Evolutionary conservation across 192 early-diverging fungal genomes (phyloP), one percentile per base, ranked within the genome.

Genomic region (Coemansia sp.): DNA sequence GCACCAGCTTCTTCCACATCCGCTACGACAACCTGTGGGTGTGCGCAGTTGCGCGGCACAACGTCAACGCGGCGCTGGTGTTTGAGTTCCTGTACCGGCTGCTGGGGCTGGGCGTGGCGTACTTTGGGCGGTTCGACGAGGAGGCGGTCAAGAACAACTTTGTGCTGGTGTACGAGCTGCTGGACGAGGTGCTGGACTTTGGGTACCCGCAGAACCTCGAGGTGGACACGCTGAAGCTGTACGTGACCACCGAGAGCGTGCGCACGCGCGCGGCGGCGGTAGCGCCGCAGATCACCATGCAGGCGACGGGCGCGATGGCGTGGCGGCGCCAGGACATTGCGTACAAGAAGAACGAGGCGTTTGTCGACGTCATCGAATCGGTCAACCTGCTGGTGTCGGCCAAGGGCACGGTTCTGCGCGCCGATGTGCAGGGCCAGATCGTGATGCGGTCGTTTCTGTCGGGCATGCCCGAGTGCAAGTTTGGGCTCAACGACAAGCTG

Each of bases 291-390:
- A 92, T 97, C 50, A 93, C 94, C 0, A 94, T 94, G 63, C 94
- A 97, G 73, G 95, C 93, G 30, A 99, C 96, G 14, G 93, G 93
- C 14, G 90, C 91, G 1, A 93, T 91, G 28, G 85, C 89, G 14
- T 98, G 94, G 94, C 79, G 96, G 45, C 67, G 92, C 43, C 85
- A 89, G 25, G 96, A 95, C 59, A 94, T 98, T 55, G 87, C 83
- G 62, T 95, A 98, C 75, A 83, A 93, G 55, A 97, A 97, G 75
- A 98, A 98, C 67, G 96, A 98, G 65, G 94, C 91, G 1, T 99
- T 99, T 67, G 81, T 98, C 17, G 96, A 98, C 80, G 94, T 98
- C n/a, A 91, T 98, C 42, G 96, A 98, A 69, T 88, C 87, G 30
- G 93, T 98, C 34, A 98, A 98, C 59, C 55, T 97, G 35, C 75